Base-by-base conservation (phyloP, 2,329 filamentous ascomycete species). In the Trichoderma harzianum region DNA sequence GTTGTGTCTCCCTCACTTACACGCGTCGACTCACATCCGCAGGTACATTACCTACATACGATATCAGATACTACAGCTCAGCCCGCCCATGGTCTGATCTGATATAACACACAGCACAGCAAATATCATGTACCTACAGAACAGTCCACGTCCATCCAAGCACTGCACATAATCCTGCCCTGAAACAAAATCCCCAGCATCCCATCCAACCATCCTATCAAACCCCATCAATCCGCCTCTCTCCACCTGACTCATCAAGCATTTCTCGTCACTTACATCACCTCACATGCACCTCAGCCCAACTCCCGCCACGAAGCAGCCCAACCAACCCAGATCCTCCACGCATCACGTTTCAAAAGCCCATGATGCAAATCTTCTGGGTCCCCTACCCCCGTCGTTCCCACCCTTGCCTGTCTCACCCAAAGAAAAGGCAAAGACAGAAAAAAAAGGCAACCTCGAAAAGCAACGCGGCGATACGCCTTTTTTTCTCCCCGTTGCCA, bases 251-350 rank as follows among this genome's bases (percentile, higher is more conserved):
- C 36, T 53, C n/a, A 60, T 36, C 30, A 12, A 39, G 16, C 63
- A 28, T 21, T 28, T 18, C 26, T 34, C 53, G 53, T 30, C 36
- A 60, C 66, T 69, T 69, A 69, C 66, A 69, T 69, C 66, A 69
- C 47, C 34, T 53, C 26, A 47, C 55, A 47, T 34, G 66, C 66
- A 47, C 26, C 14, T 16, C 55, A 24, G 43, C 66, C 66, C 66
- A 69, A 69, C 34, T 61, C 26, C 66, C 66, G 66, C 66, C 66
- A 69, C 66, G 43, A n/a, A 28, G n/a, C 43, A 47, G 66, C 55
- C 66, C 66, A 69, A 69, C 66, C 66, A 69, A 69, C 66, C 66
- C 66, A 61, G 28, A 28, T 69, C 66, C n/a, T 61, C 36, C 66
- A 69, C 66, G 55, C 55, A 60, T 60, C 66, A 43, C 18, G 21